Evolutionary conservation across 2,329 filamentous ascomycete species (phyloP).

Genomic region (Trichoderma guizhouense): DNA sequence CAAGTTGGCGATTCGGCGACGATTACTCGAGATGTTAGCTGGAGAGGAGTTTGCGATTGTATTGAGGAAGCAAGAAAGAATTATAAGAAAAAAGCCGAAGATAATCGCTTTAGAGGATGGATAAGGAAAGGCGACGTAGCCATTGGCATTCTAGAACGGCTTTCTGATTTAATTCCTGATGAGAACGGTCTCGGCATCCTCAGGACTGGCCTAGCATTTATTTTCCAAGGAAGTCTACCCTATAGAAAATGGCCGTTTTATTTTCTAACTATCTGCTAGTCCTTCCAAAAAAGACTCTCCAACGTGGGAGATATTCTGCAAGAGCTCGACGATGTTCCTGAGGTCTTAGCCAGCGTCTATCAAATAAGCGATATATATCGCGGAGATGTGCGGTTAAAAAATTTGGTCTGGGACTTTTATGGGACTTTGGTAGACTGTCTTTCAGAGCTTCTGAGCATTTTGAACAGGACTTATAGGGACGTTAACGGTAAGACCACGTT

Average conservation of each 20-base stretch:
- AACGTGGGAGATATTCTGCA: conserved; percentile 9
- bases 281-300: conserved; percentile 1
- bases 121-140: conserved; percentile 2
- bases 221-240: background rate
- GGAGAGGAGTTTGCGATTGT: background rate
- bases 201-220: background rate
- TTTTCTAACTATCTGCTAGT: background rate
- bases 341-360: background rate
- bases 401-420: conserved; percentile 11
- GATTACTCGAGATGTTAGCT: background rate
- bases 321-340: conserved; percentile 3
- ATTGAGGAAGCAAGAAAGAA: background rate
- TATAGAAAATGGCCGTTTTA: too few relatives aligned
- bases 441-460: background rate
- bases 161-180: conserved; percentile 5
- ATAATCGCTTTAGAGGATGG: conserved; percentile 6
- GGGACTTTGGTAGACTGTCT: conserved; percentile 4
- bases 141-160: background rate
- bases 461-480: background rate
- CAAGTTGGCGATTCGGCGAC: background rate
- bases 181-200: conserved; percentile 6
- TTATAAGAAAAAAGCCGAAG: background rate
- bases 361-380: conserved; percentile 5
- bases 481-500: background rate
- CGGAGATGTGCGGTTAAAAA: background rate